Base-by-base conservation (phyloP, 2,329 filamentous ascomycete species). In the Hypocrella siamensis region DNA sequence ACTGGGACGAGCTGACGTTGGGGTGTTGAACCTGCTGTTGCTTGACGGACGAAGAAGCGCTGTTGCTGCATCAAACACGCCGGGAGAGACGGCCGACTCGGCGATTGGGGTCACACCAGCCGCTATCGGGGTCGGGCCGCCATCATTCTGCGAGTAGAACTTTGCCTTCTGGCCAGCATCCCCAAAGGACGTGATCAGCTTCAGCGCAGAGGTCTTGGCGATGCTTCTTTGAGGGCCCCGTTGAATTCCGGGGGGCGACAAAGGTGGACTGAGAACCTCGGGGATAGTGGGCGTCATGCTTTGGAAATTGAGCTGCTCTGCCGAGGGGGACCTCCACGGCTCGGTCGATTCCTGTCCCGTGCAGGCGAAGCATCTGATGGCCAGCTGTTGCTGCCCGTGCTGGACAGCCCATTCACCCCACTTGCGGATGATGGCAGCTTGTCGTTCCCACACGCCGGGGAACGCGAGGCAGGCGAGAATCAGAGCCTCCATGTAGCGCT, bases 361-460 rank as follows among this genome's bases (percentile, higher is more conserved):
- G 51, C 88, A 94, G 30, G 88, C 84, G 51, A 94, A 94, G 55
- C 79, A 96, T 45, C 86, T 69, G 30, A 94, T 90, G 14, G 90
- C 90, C 28, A 98, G 63, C 45, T 93, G 82, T 41, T 90, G 81
- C 45, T 93, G 80, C 12, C 81, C 79, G 44, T 90, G 78, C 39
- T 81, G 77, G 10, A 94, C 77, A 24, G 88, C 83, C 60, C 81
- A 77, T 46, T 94, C 88, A 35, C 90, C 90, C 90, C 90, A 98
- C 61, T 90, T 88, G 43, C 83, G 75, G 39, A 94, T 75, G 30
- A 98, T 72, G 44, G 81, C 79, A 10, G 80, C 78, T 52, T 93
- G 85, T 19, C 88, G 73, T 46, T 90, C 80, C 90, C 90, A 98
- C 37, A 94, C 86, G 1, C 67, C 61, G 1, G 88, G 85, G 45